Conservation (phyloP, 768 basidiomycete species). For the Butyriboletus loyo region DNA sequence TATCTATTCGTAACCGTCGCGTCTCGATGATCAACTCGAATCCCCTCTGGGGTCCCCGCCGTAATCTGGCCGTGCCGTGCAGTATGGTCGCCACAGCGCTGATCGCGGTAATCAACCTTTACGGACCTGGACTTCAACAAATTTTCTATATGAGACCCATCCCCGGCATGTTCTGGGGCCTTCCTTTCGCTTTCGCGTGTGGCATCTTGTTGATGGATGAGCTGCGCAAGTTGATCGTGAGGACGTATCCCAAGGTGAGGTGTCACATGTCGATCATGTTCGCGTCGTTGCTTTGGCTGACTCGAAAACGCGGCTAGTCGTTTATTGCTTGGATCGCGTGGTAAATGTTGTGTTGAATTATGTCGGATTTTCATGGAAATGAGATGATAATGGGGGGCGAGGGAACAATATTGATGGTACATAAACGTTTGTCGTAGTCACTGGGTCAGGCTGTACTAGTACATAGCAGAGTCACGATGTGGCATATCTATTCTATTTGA, state of each 20-base stretch:
- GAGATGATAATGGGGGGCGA: no score
- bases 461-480: no score
- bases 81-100: constrained; percentile 33
- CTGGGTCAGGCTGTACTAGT: no score
- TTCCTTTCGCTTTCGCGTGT: constrained; percentile 41
- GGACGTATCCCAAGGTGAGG: constrained; percentile 42
- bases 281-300: not conserved
- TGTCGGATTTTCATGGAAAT: not conserved
- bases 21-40: constrained; percentile 27
- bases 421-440: not conserved
- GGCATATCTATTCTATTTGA: no score
- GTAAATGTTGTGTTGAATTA: not conserved
- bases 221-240: constrained; percentile 42
- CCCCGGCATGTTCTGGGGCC: constrained; percentile 43
- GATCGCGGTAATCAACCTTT: constrained; percentile 35
- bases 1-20: constrained; percentile 29
- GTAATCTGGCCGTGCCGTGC: constrained; percentile 31
- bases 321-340: constrained; percentile 27
- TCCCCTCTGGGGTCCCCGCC: constrained; percentile 38
- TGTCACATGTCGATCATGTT: no score
- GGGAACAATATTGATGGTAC: not conserved
- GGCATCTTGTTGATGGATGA: constrained; percentile 46
- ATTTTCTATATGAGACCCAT: constrained; percentile 36
- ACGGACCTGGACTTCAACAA: constrained; percentile 30
- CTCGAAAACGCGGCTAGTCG: constrained; percentile 6